phyloP scores from a whole-genome alignment of 2,329 filamentous ascomycete species.

The Diaporthe caulivora region DNA sequence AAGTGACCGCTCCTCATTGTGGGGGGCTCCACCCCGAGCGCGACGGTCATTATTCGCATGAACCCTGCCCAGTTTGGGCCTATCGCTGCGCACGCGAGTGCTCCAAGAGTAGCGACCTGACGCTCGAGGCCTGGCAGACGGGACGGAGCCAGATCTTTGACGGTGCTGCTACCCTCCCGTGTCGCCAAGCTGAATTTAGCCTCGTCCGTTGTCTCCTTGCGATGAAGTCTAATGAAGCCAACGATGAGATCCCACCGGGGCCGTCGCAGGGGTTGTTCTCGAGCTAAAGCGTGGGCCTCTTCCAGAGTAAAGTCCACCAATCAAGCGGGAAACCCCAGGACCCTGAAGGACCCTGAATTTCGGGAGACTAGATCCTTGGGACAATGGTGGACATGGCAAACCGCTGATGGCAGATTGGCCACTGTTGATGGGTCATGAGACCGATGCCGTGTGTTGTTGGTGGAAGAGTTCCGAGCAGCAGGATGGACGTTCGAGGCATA shows the following conservation, averaged over 20 bases:
- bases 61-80: conserved; percentile 5
- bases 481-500: not conserved
- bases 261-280: not conserved
- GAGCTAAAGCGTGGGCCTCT: not conserved
- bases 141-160: not conserved
- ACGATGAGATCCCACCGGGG: not conserved
- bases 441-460: conserved; percentile 6
- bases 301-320: conserved; percentile 12
- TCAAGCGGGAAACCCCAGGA: conserved; percentile 12
- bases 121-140: not conserved
- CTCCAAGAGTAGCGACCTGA: not conserved
- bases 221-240: not conserved
- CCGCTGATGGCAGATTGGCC: not conserved
- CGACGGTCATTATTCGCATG: conserved; percentile 9
- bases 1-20: conserved; percentile 22
- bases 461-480: conserved; percentile 17
- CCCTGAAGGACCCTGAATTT: conserved; percentile 26
- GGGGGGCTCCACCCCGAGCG: conserved; percentile 20
- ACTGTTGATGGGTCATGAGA: not conserved
- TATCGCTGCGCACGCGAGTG: not conserved
- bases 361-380: conserved; percentile 8
- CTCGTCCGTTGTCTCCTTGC: not conserved
- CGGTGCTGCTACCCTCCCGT: not conserved
- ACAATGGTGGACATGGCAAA: not conserved
- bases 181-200: not conserved